Conservation (phyloP, 768 basidiomycete genomes). For the Gloeopeniophorella convolvens region DNA sequence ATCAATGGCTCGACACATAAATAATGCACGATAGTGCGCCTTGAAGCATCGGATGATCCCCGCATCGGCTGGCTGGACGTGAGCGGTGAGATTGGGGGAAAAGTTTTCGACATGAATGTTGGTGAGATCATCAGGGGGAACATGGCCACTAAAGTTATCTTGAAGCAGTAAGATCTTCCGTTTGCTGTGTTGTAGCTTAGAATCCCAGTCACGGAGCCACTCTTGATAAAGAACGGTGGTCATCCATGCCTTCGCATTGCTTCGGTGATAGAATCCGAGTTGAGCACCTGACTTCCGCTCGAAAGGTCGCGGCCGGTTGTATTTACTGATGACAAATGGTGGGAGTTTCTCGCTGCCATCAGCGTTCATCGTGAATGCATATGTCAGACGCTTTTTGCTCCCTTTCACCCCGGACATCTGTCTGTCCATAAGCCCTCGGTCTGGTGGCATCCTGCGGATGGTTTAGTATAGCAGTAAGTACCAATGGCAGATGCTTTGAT, state of each 20-base stretch:
- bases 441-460: neutral
- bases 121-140: slow-evolving; percentile 21
- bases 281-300: slow-evolving; percentile 22
- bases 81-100: slow-evolving; percentile 32
- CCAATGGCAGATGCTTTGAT: too few relatives aligned
- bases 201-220: neutral
- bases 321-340: neutral
- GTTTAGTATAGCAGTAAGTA: too few relatives aligned
- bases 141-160: slow-evolving; percentile 32
- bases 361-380: neutral
- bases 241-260: neutral
- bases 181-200: neutral
- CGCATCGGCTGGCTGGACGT: slow-evolving; percentile 33
- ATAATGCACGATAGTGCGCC: slow-evolving; percentile 28
- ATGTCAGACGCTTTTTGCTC: neutral
- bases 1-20: slow-evolving; percentile 20
- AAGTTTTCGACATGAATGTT: slow-evolving; percentile 30
- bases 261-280: slow-evolving; percentile 26
- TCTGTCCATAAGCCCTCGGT: neutral
- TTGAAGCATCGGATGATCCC: slow-evolving; percentile 32
- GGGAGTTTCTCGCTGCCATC: neutral
- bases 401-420: neutral
- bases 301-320: slow-evolving; percentile 18
- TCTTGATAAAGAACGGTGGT: neutral
- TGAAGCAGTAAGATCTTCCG: slow-evolving; percentile 25